These are phyloP conservation scores for Teunomyces aglyptinius DNA, from an alignment of 805 yeast species.

Conservation along the genomic window DNA sequence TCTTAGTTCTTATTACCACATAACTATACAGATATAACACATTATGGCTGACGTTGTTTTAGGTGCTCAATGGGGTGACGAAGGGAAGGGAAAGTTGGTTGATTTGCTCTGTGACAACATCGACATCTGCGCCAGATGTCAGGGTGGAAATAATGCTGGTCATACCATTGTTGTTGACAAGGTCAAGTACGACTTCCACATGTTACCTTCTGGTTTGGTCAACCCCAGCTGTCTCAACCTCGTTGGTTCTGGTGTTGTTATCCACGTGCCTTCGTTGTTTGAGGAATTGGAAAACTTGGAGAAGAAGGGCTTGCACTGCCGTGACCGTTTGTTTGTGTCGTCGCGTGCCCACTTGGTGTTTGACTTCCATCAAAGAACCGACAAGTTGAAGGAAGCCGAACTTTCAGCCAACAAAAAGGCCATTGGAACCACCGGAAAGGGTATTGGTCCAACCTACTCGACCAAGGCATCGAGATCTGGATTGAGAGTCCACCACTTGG, in stretches of 20 bases:
- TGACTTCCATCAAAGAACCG: conserved; percentile 97
- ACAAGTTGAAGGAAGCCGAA: conserved; percentile 92
- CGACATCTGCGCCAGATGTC: conserved; percentile 96
- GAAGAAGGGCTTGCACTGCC: conserved; percentile 73
- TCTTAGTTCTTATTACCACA: conserved; percentile 1
- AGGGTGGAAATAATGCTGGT: conserved; percentile 99
- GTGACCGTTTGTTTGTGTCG: conserved; percentile 79
- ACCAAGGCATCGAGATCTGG: conserved; percentile 98
- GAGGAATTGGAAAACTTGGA: conserved; percentile 80
- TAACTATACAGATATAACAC: neutral
- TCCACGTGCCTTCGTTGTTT: conserved; percentile 92
- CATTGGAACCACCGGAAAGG: conserved; percentile 98
- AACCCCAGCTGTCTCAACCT: conserved; percentile 88
- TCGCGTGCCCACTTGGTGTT: conserved; percentile 95
- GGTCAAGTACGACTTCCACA: conserved; percentile 93
- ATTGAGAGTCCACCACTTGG: conserved; percentile 92
- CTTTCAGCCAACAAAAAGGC: conserved; percentile 74
- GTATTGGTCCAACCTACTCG: conserved; percentile 97
- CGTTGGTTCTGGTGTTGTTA: conserved; percentile 94
- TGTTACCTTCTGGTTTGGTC: conserved; percentile 97
- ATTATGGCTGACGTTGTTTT: conserved; percentile 85
- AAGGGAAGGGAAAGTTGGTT: conserved; percentile 97
- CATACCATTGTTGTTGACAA: conserved; percentile 94
- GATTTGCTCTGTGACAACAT: conserved; percentile 92
- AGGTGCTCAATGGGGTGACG: conserved; percentile 99